Conservation (phyloP, 352 stramenopile species). For the Globisporangium recalcitrans region DNA sequence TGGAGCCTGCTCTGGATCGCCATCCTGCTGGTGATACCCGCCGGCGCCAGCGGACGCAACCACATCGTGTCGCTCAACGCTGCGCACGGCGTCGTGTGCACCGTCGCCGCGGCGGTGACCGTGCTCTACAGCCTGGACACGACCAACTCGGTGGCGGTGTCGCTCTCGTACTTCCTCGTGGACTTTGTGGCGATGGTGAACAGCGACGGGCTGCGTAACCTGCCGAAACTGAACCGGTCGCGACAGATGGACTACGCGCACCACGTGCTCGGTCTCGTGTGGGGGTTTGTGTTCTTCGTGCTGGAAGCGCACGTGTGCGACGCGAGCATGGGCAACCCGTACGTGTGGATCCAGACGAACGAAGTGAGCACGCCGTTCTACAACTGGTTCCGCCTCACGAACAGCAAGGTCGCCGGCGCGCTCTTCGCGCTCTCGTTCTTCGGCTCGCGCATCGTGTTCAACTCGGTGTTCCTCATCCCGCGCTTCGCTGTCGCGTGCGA, state of each 20-base stretch:
- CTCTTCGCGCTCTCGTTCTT: constrained; percentile 67
- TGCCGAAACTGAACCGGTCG: constrained; percentile 34
- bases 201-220: constrained; percentile 35
- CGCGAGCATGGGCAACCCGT: constrained; percentile 49
- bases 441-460: constrained; percentile 61
- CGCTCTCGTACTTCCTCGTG: constrained; percentile 66
- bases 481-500: constrained; percentile 39
- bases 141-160: constrained; percentile 53
- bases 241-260: constrained; percentile 70
- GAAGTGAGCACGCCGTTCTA: constrained; percentile 79
- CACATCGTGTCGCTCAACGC: constrained; percentile 72
- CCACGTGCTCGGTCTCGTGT: constrained; percentile 62
- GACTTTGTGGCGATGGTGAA: constrained; percentile 60
- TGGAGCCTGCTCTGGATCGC: constrained; percentile 53
- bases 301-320: constrained; percentile 55
- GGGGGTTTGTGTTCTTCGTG: constrained; percentile 52
- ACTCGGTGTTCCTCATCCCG: constrained; percentile 61
- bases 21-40: constrained; percentile 36
- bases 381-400: constrained; percentile 73
- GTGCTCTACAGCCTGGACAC: constrained; percentile 40
- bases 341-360: constrained; percentile 84
- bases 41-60: constrained; percentile 37
- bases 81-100: constrained; percentile 60
- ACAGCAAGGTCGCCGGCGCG: constrained; percentile 43
- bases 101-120: constrained; percentile 35